Conservation (phyloP, 176 grass and related monocot genomes). For the Rhynchospora breviuscula region DNA sequence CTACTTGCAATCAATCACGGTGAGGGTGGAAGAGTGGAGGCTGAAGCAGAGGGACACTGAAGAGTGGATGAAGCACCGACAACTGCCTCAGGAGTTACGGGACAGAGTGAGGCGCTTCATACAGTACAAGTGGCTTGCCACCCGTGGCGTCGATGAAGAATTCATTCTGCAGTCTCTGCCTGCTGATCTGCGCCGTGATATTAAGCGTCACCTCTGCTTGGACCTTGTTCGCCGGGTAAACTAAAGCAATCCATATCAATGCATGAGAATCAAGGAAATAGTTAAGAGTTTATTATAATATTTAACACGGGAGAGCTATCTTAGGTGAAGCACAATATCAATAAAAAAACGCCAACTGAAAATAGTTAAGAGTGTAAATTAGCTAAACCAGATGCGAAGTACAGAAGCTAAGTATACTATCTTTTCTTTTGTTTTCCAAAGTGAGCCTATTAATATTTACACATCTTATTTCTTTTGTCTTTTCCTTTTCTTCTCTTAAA, state of each 20-base stretch:
- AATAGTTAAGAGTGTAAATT: neutral
- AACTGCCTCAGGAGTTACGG: slow-evolving; percentile 57
- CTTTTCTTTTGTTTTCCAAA: neutral
- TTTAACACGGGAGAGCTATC: neutral
- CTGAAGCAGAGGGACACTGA: slow-evolving; percentile 96
- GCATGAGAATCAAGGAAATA: neutral
- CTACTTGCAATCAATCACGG: slow-evolving; percentile 90
- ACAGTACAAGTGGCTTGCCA: slow-evolving; percentile 97
- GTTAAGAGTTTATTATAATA: neutral
- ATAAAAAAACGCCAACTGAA: neutral
- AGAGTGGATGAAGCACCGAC: slow-evolving; percentile 96
- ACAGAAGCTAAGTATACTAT: neutral
- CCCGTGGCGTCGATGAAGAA: slow-evolving; percentile 90
- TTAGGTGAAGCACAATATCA: neutral
- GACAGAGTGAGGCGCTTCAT: slow-evolving; percentile 75
- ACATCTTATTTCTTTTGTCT: neutral
- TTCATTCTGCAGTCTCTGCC: slow-evolving; percentile 70
- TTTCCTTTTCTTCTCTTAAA: neutral
- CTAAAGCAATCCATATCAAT: neutral
- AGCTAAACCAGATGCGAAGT: slow-evolving; percentile 9
- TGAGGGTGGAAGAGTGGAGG: slow-evolving; percentile 91
- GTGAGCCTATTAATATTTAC: neutral
- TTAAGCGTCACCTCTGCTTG: slow-evolving; percentile 90
- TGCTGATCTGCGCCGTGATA: slow-evolving; percentile 80
- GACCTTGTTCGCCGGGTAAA: slow-evolving; percentile 89